Conservation (phyloP, 495 filamentous ascomycete genomes). For the Aspergillus kassunensis region DNA sequence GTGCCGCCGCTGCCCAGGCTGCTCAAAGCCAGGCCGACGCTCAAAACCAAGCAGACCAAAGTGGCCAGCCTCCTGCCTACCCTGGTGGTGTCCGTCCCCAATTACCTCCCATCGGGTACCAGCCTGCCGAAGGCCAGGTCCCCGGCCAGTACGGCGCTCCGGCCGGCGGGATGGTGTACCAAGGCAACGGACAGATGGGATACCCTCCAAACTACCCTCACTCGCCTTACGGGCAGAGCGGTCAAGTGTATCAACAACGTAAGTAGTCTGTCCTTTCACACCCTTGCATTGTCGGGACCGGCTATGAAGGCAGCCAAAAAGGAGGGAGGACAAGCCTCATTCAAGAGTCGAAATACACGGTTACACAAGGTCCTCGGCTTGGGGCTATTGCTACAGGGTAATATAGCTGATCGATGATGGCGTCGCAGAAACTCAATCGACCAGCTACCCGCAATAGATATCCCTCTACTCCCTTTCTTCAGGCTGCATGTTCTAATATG, state of each 20-base stretch:
- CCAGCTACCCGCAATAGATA: conserved; percentile 45
- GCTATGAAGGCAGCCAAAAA: conserved; percentile 18
- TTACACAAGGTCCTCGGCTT: conserved; percentile 18
- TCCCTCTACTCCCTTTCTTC: conserved; percentile 18
- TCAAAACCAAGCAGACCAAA: conserved; percentile 54
- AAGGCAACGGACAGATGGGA: conserved; percentile 68
- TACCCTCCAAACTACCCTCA: conserved; percentile 64
- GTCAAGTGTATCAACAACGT: conserved; percentile 78
- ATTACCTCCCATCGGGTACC: conserved; percentile 84
- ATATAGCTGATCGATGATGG: conserved; percentile 29
- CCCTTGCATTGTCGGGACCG: conserved; percentile 26
- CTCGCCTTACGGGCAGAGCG: conserved; percentile 68
- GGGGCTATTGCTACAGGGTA: conserved; percentile 23
- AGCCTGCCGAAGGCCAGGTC: conserved; percentile 58
- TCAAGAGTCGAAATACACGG: conserved; percentile 6
- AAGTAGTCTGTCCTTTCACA: conserved; percentile 43
- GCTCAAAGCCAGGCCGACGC: conserved; percentile 54
- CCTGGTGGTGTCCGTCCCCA: conserved; percentile 59
- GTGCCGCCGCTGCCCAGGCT: conserved; percentile 57
- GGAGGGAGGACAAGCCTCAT: conserved; percentile 9
- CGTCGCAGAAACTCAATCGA: conserved; percentile 40
- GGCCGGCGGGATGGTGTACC: conserved; percentile 51
- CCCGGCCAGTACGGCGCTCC: conserved; percentile 64
- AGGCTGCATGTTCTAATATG: conserved; percentile 35
- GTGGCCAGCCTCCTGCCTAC: conserved; percentile 54